Base-by-base conservation (phyloP, 805 yeast genomes). In the Komagataella kurtzmanii region DNA sequence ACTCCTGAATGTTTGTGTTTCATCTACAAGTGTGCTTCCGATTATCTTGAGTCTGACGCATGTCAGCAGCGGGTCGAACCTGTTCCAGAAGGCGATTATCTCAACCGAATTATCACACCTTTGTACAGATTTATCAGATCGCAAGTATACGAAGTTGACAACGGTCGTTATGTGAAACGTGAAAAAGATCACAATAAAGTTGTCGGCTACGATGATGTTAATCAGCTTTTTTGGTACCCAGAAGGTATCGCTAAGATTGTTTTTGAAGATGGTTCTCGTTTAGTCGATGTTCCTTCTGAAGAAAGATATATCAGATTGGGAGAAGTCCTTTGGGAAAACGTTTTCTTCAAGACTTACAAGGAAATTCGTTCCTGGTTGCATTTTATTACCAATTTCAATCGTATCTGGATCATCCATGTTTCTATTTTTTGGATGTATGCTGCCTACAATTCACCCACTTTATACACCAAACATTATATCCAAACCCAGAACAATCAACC, bases 141-240 rank as follows among this genome's bases (percentile, higher is more conserved):
- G 53, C 91, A 86, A 68, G 90, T 85, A 52, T 86, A 84, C 60
- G 93, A 85, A 69, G 79, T 85, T 59, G 77, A 78, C 56, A 88
- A 85, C 59, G 93, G 93, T 54, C 81, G 88, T 69, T 85, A 77
- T 59, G 83, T 85, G 55, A 85, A 85, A 68, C 83, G 95, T 72
- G 93, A 86, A 73, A 81, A 73, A 64, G 95, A 86, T 66, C 95
- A 86, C 69, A 83, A 83, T 70, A 73, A 80, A 57, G 73, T 86
- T 56, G 77, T 86, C 61, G 95, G 99, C 68, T 93, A 93, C 68
- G 99, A 93, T 74, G 99, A 93, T 75, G 95, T 93, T 55, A 93
- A 93, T 70, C 99, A 93, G 76, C 77, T 93, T 61, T 93, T 95
- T 73, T 93, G 99, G 99, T 93, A 95, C 71, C 97, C 98, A 49